A percentile compares a stretch with the other conserved stretches of the same genome.
phyloP scores from a whole-genome alignment of 2,329 filamentous ascomycete species.

The Aspergillus hortae region DNA sequence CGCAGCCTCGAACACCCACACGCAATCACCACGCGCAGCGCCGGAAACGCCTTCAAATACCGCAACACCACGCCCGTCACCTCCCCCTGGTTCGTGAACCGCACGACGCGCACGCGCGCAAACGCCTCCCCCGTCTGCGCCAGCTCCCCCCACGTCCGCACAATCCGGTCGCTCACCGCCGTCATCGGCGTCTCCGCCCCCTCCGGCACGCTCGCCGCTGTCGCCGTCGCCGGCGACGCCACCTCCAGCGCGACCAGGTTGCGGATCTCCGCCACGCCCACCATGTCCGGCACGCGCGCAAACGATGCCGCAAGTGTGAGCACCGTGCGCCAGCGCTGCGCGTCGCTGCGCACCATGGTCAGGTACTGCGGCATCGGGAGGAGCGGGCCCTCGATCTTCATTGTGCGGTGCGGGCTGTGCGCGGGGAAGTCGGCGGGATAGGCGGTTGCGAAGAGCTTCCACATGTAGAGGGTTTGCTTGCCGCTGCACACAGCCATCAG shows the following conservation, averaged over 20 bases:
- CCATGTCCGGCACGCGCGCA: conserved; percentile 32
- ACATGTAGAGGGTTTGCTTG: conserved; percentile 38
- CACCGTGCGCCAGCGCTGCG: conserved; percentile 31
- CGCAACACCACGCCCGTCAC: conserved; percentile 30
- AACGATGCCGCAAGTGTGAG: conserved; percentile 33
- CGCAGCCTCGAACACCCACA: conserved; percentile 26
- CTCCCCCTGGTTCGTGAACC: conserved; percentile 30
- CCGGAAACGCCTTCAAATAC: conserved; percentile 33
- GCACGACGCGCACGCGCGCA: conserved; percentile 35
- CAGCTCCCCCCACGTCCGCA: conserved; percentile 42
- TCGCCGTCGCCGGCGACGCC: conserved; percentile 18
- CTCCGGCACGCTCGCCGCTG: conserved; percentile 7
- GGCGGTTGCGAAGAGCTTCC: conserved; percentile 39
- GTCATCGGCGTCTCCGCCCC: conserved; percentile 12
- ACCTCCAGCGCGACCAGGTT: conserved; percentile 42
- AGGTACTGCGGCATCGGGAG: conserved; percentile 35
- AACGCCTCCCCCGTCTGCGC: conserved; percentile 29
- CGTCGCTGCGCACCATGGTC: conserved; percentile 28
- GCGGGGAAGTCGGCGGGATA: conserved; percentile 36
- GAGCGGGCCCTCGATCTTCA: conserved; percentile 27
- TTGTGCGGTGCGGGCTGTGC: conserved; percentile 24
- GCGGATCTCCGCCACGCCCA: conserved; percentile 34
- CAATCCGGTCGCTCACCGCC: conserved; percentile 35
- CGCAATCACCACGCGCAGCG: conserved; percentile 32
- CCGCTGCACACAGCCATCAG: conserved; percentile 1